Evolutionary conservation across 805 yeast species (phyloP).

Genomic region (Monosporozyma solicola): DNA sequence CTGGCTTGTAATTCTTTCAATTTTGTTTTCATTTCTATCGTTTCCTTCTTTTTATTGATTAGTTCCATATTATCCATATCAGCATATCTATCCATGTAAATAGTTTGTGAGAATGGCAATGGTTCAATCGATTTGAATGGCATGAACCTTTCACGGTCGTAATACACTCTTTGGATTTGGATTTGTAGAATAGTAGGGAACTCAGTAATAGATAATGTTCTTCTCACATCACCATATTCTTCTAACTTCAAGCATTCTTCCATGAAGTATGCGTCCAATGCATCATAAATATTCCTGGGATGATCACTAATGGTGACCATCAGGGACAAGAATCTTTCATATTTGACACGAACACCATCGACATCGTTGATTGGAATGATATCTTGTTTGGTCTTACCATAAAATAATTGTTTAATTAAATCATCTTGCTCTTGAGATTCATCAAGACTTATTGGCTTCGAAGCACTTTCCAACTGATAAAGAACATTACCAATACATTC

Average conservation of each 20-base stretch:
- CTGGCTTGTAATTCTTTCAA: slow-evolving; percentile 37
- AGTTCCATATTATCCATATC: slow-evolving; percentile 54
- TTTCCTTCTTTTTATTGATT: slow-evolving; percentile 44
- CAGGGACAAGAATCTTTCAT: slow-evolving; percentile 72
- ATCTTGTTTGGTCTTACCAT: slow-evolving; percentile 76
- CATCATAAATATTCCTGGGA: slow-evolving; percentile 83
- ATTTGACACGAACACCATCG: slow-evolving; percentile 38
- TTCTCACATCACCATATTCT: slow-evolving; percentile 61
- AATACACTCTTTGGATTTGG: slow-evolving; percentile 90
- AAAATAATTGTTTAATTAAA: slow-evolving; percentile 68
- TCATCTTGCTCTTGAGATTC: slow-evolving; percentile 73
- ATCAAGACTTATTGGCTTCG: slow-evolving; percentile 56
- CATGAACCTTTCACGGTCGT: slow-evolving; percentile 60
- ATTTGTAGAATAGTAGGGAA: slow-evolving; percentile 80
- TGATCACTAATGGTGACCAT: slow-evolving; percentile 82
- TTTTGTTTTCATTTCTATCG: slow-evolving; percentile 50
- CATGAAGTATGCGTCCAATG: slow-evolving; percentile 74
- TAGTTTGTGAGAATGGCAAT: slow-evolving; percentile 63
- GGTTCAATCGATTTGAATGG: slow-evolving; percentile 80
- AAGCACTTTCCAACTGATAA: slow-evolving; percentile 82
- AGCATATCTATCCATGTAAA: slow-evolving; percentile 83
- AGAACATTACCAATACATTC: slow-evolving; percentile 94
- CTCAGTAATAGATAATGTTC: slow-evolving; percentile 60
- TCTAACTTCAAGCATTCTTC: slow-evolving; percentile 57
- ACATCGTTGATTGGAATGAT: slow-evolving; percentile 42